Evolutionary conservation across 768 basidiomycete genomes (phyloP).

Genomic region (Rubroboletus satanas): DNA sequence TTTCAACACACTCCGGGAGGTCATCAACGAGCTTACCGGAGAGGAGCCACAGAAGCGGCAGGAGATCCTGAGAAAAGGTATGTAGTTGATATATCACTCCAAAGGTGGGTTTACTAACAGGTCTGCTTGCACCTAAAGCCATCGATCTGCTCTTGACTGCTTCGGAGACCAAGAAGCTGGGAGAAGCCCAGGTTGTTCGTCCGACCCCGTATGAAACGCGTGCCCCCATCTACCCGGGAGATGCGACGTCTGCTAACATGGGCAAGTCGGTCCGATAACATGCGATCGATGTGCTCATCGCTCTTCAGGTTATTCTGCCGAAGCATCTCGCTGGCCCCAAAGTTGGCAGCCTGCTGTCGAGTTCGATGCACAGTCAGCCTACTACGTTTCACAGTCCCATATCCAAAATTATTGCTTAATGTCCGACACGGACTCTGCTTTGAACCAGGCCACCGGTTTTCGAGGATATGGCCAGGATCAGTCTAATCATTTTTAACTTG

Average conservation of each 20-base stretch:
- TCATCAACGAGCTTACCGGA: slow-evolving; percentile 18
- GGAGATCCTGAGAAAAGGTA: slow-evolving; percentile 23
- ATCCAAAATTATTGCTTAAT: not conserved
- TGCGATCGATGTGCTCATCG: not conserved
- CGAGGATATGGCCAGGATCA: not conserved
- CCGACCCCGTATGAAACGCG: not conserved
- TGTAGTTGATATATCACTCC: not conserved
- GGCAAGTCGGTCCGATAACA: slow-evolving; percentile 5
- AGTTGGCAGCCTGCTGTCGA: not conserved
- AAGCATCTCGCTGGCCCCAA: not conserved
- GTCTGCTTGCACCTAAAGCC: slow-evolving; percentile 1
- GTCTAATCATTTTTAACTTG: not conserved
- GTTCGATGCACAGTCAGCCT: not conserved
- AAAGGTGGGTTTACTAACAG: not conserved
- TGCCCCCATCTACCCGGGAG: not conserved
- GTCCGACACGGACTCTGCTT: not conserved
- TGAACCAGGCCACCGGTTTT: not conserved
- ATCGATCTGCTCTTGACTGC: slow-evolving; percentile 7
- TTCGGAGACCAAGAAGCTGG: not conserved
- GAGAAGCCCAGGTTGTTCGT: not conserved
- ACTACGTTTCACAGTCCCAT: not conserved
- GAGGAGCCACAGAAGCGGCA: slow-evolving; percentile 15
- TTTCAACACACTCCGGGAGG: slow-evolving; percentile 17
- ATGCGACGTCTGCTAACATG: not conserved
- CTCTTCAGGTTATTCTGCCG: not conserved